phyloP scores from a whole-genome alignment of 1,139 yeast species.

The Candida glucosophila region DNA sequence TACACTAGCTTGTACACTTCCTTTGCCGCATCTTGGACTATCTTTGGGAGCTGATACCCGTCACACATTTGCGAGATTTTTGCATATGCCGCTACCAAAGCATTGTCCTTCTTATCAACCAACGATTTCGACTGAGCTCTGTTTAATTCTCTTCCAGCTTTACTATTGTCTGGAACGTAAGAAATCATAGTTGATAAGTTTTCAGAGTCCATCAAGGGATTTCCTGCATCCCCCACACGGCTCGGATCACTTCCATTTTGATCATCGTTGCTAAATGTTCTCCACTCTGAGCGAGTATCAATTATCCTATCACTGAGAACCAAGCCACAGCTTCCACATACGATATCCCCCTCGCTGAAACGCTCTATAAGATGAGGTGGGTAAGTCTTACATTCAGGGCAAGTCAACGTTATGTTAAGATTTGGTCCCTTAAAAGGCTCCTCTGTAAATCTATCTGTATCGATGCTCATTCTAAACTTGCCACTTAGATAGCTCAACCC shows the following conservation, averaged over 20 bases:
- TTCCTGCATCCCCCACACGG: constrained; percentile 99
- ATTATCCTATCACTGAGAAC: constrained; percentile 89
- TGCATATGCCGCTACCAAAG: constrained; percentile 81
- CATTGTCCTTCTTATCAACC: constrained; percentile 82
- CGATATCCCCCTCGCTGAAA: constrained; percentile 95
- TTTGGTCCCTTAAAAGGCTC: constrained; percentile 52
- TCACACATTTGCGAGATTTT: constrained; percentile 95
- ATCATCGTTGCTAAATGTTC: constrained; percentile 94
- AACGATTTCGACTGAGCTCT: constrained; percentile 82
- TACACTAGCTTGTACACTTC: constrained; percentile 90
- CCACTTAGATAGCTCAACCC: too few species aligned
- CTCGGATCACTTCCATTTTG: constrained; percentile 98
- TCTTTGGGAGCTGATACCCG: constrained; percentile 88
- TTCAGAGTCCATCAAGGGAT: constrained; percentile 85
- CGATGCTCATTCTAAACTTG: too few species aligned
- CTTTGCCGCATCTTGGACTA: constrained; percentile 95
- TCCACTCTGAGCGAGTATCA: constrained; percentile 97
- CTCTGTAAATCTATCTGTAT: too few species aligned
- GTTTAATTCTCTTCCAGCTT: constrained; percentile 77
- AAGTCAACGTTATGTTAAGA: constrained; percentile 79
- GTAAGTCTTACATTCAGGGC: constrained; percentile 92
- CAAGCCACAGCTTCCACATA: constrained; percentile 92
- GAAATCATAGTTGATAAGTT: constrained; percentile 92
- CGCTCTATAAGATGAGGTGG: constrained; percentile 96
- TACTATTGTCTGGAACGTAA: constrained; percentile 67